These are phyloP conservation scores for Teunomyces funiuensis DNA, from an alignment of 805 yeast species.

Conservation along the genomic window DNA sequence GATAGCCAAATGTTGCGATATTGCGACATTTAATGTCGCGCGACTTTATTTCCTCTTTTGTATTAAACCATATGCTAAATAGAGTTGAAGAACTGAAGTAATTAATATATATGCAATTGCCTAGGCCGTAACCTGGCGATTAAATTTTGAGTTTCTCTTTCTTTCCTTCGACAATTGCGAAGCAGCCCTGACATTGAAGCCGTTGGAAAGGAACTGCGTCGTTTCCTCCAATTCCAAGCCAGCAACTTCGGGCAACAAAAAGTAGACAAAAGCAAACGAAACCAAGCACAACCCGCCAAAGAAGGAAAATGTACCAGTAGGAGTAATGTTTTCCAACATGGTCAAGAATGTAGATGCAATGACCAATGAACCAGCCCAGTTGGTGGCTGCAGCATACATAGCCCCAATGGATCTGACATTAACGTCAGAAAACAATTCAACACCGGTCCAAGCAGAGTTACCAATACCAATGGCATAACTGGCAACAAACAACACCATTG, in stretches of 20 bases:
- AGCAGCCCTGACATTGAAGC: constrained; percentile 74
- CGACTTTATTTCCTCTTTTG: neutral
- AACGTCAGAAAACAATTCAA: constrained; percentile 87
- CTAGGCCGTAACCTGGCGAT: neutral
- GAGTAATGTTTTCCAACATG: constrained; percentile 89
- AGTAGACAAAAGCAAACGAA: constrained; percentile 71
- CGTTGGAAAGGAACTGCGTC: constrained; percentile 74
- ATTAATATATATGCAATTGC: neutral
- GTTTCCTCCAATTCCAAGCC: constrained; percentile 91
- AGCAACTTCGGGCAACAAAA: constrained; percentile 90
- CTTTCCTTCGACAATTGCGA: constrained; percentile 37
- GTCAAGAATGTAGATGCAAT: constrained; percentile 92
- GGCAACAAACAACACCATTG: constrained; percentile 86
- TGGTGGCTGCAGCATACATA: constrained; percentile 86
- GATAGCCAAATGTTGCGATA: neutral
- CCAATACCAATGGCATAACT: constrained; percentile 94
- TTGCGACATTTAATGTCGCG: neutral
- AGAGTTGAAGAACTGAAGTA: neutral
- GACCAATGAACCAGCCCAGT: constrained; percentile 93
- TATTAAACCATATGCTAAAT: neutral
- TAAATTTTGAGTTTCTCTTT: constrained; percentile 17
- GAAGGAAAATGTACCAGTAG: constrained; percentile 90
- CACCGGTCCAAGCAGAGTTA: constrained; percentile 98
- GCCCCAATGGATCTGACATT: constrained; percentile 90
- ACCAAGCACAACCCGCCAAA: constrained; percentile 80